These are phyloP conservation scores for Pythium scleroteichum DNA, from an alignment of 352 stramenopile species.

Conservation along the genomic window DNA sequence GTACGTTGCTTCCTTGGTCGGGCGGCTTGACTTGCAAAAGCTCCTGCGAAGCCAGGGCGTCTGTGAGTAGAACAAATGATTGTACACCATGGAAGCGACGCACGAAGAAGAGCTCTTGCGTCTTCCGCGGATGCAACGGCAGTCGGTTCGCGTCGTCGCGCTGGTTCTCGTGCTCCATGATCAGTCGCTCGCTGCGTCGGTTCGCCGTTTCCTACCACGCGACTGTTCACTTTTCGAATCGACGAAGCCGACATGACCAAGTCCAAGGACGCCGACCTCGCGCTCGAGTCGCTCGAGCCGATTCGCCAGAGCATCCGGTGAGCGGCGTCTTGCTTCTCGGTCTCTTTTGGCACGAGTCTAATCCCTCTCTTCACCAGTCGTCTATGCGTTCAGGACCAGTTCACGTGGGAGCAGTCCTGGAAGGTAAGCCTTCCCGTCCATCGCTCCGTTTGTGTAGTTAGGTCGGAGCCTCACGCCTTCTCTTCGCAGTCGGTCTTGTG, in stretches of 20 bases:
- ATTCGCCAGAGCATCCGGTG: conserved; percentile 31
- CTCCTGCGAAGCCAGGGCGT: neutral
- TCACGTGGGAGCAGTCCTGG: conserved; percentile 32
- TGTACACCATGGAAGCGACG: neutral
- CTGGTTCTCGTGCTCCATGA: conserved; percentile 11
- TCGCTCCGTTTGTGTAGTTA: too few relatives aligned
- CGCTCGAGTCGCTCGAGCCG: conserved; percentile 27
- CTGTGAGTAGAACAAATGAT: neutral
- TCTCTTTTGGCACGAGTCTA: neutral
- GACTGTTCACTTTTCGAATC: conserved; percentile 4
- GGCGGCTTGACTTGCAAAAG: conserved; percentile 4
- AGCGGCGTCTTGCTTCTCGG: neutral
- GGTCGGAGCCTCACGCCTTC: neutral
- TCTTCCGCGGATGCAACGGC: conserved; percentile 28
- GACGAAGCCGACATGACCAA: conserved; percentile 3
- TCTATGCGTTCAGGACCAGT: conserved; percentile 25
- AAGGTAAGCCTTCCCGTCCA: conserved; percentile 11
- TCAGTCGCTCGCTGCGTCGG: neutral
- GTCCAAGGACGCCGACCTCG: neutral
- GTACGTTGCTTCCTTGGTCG: neutral
- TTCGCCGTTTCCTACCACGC: neutral
- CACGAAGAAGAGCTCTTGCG: conserved; percentile 29
- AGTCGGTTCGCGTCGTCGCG: conserved; percentile 4
- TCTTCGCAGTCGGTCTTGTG: conserved; percentile 34
- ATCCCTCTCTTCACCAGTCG: conserved; percentile 1